A percentile compares a stretch with the other conserved stretches of the same genome.
These are phyloP conservation scores for Barnettozyma vustinii DNA, from an alignment of 805 yeast genomes.

Conservation along the genomic window DNA sequence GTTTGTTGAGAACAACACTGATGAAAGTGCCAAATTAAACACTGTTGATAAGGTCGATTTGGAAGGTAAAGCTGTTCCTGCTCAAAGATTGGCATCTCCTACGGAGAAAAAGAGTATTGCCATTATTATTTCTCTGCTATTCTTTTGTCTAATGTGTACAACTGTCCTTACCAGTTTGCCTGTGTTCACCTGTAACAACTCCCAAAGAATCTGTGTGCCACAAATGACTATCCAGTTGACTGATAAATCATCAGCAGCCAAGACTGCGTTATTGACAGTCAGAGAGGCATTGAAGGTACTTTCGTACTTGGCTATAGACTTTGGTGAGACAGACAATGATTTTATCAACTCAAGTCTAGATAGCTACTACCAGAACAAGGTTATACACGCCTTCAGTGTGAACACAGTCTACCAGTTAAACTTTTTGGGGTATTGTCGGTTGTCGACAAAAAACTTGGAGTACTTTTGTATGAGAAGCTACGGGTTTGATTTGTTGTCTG, in stretches of 20 bases:
- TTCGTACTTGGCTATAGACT: slow-evolving; percentile 41
- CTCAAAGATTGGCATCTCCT: not conserved
- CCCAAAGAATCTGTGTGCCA: slow-evolving; percentile 33
- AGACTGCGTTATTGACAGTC: slow-evolving; percentile 28
- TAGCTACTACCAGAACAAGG: slow-evolving; percentile 25
- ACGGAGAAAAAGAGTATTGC: not conserved
- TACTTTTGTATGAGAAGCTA: slow-evolving; percentile 31
- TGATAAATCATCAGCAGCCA: slow-evolving; percentile 33
- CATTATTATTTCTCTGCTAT: not conserved
- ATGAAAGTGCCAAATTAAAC: not conserved
- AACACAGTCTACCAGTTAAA: slow-evolving; percentile 39
- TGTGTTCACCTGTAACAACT: slow-evolving; percentile 29
- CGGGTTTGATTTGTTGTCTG: slow-evolving; percentile 44
- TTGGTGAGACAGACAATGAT: slow-evolving; percentile 27
- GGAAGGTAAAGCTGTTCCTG: not conserved
- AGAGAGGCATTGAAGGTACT: slow-evolving; percentile 39
- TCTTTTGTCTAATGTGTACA: not conserved
- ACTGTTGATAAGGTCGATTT: not conserved
- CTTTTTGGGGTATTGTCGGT: slow-evolving; percentile 45
- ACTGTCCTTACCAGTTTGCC: slow-evolving; percentile 13
- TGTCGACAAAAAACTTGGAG: slow-evolving; percentile 19
- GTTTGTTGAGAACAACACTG: slow-evolving; percentile 1
- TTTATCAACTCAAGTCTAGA: slow-evolving; percentile 20
- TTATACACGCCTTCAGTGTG: slow-evolving; percentile 41
- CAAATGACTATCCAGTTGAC: slow-evolving; percentile 37